Evolutionary conservation across 768 basidiomycete genomes (phyloP).

Genomic region (Calocybe cyanea): DNA sequence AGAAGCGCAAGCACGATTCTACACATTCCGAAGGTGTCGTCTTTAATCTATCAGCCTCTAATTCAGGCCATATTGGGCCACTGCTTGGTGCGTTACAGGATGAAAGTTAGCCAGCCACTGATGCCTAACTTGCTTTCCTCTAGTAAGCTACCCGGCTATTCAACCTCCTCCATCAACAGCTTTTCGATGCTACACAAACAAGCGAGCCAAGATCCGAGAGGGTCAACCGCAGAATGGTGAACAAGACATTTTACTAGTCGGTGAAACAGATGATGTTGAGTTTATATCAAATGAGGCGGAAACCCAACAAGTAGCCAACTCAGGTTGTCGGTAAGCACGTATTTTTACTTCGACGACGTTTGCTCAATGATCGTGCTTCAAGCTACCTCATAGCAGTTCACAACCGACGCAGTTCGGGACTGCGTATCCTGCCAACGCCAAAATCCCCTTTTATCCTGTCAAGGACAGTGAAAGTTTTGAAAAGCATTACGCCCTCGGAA

Average conservation of each 20-base stretch:
- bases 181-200: constrained; percentile 57
- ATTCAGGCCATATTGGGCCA: constrained; percentile 29
- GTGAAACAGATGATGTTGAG: constrained; percentile 82
- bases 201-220: constrained; percentile 26
- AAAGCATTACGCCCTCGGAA: constrained; percentile 50
- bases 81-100: constrained; percentile 31
- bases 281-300: constrained; percentile 67
- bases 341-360: background rate
- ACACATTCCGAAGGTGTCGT: constrained; percentile 18
- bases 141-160: constrained; percentile 66
- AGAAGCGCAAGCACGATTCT: constrained; percentile 29
- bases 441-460: constrained; percentile 65
- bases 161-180: constrained; percentile 52
- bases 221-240: constrained; percentile 21
- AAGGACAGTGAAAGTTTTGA: constrained; percentile 81
- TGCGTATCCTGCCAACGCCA: constrained; percentile 64
- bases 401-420: constrained; percentile 69
- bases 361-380: constrained; percentile 1
- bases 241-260: constrained; percentile 55
- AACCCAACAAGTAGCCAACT: constrained; percentile 40
- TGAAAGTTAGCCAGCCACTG: too few relatives aligned
- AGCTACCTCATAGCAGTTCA: constrained; percentile 86
- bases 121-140: too few relatives aligned
- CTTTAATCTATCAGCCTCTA: constrained; percentile 28
- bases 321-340: constrained; percentile 64